Evolutionary conservation across 805 yeast species (phyloP).

Genomic region (Metschnikowia rubicola): DNA sequence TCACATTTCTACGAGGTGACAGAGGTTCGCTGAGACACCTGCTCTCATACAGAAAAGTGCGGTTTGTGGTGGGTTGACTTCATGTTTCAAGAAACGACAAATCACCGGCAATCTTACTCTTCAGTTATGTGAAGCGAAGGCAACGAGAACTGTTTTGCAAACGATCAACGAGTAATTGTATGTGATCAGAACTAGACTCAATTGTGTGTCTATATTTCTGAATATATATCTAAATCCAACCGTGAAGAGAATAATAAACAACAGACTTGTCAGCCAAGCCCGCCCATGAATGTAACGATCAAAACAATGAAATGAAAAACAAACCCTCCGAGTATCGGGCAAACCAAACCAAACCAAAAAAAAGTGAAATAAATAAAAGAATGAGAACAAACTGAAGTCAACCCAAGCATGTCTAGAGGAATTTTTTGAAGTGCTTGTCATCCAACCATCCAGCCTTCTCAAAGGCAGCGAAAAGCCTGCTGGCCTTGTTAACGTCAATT

Average conservation of each 20-base stretch:
- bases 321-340: neutral
- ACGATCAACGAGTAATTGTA: no score
- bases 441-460: slow-evolving; percentile 91
- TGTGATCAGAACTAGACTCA: no score
- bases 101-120: no score
- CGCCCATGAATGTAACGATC: neutral
- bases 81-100: no score
- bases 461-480: slow-evolving; percentile 83
- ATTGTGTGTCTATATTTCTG: neutral
- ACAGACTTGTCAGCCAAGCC: neutral
- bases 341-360: slow-evolving; percentile 7
- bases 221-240: slow-evolving; percentile 5
- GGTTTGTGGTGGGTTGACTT: no score
- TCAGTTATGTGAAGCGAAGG: no score
- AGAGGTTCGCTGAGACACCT: no score
- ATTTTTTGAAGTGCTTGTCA: slow-evolving; percentile 56
- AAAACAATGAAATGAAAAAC: neutral
- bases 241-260: slow-evolving; percentile 1
- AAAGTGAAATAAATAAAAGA: slow-evolving; percentile 5
- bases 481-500: slow-evolving; percentile 94
- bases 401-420: slow-evolving; percentile 8
- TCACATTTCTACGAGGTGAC: no score
- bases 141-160: no score
- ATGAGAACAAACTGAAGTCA: neutral
- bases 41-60: no score